Conservation (phyloP, 306 rosid species). For the Dalbergia oliveri region DNA sequence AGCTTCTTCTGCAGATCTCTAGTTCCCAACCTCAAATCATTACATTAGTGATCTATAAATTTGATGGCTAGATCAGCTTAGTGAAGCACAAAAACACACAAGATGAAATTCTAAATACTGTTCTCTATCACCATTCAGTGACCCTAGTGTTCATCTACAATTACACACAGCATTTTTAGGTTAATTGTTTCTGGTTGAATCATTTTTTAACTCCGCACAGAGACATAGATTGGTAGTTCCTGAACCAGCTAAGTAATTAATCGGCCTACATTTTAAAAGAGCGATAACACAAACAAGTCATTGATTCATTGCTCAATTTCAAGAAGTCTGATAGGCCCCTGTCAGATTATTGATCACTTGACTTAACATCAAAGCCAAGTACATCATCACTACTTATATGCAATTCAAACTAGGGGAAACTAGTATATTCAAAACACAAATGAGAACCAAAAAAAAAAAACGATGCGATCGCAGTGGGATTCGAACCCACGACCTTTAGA, state of each 20-base stretch:
- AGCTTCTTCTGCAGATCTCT: background rate
- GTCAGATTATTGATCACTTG: background rate
- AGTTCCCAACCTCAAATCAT: background rate
- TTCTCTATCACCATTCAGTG: background rate
- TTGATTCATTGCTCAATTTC: too few species aligned
- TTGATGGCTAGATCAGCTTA: background rate
- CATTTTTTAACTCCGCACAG: background rate
- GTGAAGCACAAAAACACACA: background rate
- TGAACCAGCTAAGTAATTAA: background rate
- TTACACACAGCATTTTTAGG: too few species aligned
- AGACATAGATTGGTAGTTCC: background rate
- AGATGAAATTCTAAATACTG: background rate
- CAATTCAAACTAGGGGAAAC: background rate
- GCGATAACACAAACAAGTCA: background rate
- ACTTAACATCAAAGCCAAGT: background rate
- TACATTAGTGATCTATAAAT: background rate
- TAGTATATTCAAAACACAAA: background rate
- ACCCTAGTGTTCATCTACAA: too few species aligned
- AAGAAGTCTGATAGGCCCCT: too few species aligned
- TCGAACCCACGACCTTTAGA: constrained; percentile 99
- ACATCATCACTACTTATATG: background rate
- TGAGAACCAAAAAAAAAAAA: background rate
- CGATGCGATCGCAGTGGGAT: constrained; percentile 89
- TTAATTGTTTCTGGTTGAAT: background rate
- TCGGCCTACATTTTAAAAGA: background rate